Conservation (phyloP, 2,329 filamentous ascomycete genomes). For the Penicillium hordei region DNA sequence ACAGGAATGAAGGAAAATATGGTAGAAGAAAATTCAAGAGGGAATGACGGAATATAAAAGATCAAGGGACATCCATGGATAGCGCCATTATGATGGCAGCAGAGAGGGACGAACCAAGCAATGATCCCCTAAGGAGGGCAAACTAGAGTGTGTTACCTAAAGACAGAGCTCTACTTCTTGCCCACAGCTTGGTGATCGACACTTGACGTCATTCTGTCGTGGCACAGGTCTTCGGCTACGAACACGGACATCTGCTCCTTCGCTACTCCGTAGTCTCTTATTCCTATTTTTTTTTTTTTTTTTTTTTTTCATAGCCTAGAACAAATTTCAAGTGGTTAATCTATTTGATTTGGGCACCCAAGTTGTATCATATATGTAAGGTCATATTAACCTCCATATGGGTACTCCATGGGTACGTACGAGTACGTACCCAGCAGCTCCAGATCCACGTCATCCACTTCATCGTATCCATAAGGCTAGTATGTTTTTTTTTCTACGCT, state of each 20-base stretch:
- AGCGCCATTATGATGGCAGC: conserved; percentile 10
- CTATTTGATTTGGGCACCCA: not conserved
- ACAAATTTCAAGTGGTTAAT: not conserved
- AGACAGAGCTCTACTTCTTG: not conserved
- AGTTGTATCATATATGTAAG: not conserved
- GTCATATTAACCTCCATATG: not conserved
- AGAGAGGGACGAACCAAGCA: not conserved
- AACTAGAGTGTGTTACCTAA: not conserved
- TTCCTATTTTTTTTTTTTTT: too few species aligned
- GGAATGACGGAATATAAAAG: conserved; percentile 19
- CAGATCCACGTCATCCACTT: not conserved
- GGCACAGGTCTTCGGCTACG: not conserved
- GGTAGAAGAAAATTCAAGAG: conserved; percentile 2
- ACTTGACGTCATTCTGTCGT: conserved; percentile 11
- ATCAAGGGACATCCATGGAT: conserved; percentile 1
- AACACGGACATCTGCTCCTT: conserved; percentile 8
- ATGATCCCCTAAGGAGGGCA: not conserved
- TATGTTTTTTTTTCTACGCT: not conserved
- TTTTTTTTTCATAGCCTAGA: not conserved
- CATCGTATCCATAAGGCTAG: conserved; percentile 8
- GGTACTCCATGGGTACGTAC: not conserved
- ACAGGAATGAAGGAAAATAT: conserved; percentile 26
- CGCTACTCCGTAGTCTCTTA: not conserved
- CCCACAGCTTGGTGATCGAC: conserved; percentile 2
- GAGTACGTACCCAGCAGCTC: not conserved